Base-by-base conservation (phyloP, 495 filamentous ascomycete genomes). In the Penicillium egyptiacum region DNA sequence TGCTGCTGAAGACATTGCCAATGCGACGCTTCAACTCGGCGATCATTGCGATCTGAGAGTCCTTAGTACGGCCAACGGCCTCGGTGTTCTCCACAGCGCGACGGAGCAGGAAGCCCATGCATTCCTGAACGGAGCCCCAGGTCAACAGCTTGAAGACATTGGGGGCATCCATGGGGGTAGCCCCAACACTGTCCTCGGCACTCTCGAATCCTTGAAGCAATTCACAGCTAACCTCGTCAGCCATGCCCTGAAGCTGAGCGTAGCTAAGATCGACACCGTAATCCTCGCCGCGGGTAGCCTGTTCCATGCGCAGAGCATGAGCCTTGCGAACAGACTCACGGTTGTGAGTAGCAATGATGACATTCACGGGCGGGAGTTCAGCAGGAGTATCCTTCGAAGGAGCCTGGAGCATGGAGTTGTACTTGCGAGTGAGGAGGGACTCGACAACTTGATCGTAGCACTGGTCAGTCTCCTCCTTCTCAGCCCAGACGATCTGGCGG, bases 191-290 rank as follows among this genome's bases (percentile, higher is more conserved):
- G 46, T 54, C 16, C 49, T 70, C 70, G 28, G 69, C 67, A 28
- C 39, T 61, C 55, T 77, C 65, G 56, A 79, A 73, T 4, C 80
- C 81, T 57, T 84, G 70, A 23, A 96, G 82, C 16, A 97, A 75
- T 64, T 90, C 87, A 59, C 89, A 89, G 72, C 86, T 90, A 20
- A 98, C 85, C 64, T 98, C 94, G 59, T 98, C 94, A 16, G 94
- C 94, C 94, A 97, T 97, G 20, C 94, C 94, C 79, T 93, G 88
- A 7, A 98, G 81, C 72, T 98, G 94, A 6, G 89, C 93, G 71
- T 92, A 96, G 26, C 84, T 84, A 16, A 96, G 77, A 22, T 88
- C 81, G 5, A 83, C 79, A n/a, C 61, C 73, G 35, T 68, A 72
- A 23, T 67, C 31, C 56, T 81, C 71, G 1, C 73, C 79, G 1